Evolutionary conservation across 164 flowering plant genomes (phyloP), one percentile per base, ranked within the genome.

Genomic region (Berberis vulgaris): DNA sequence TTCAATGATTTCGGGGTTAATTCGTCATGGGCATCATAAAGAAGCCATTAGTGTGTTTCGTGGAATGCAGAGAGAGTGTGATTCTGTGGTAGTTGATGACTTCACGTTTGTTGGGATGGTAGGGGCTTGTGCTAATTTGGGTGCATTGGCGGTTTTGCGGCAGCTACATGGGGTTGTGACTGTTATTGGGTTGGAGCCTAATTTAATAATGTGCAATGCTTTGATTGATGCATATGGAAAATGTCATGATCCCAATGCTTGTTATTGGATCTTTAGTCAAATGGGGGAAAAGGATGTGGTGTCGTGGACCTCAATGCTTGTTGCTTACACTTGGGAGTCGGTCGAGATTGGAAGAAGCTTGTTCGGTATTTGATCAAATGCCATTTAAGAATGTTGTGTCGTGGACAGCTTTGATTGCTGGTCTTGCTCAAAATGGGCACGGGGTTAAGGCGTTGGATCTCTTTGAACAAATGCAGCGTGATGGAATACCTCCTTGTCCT

Each of bases 231-330:
- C 82, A 11, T 84, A 86, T 74, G 86, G 83, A n/a, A 84, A 88
- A 66, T 84, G 95, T 66, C 76, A 75, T 13, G 69, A 74, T 1
- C 71, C 74, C 0, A 76, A 81, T 49, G 41, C 47, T 0, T 67
- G 81, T 0, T 70, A 41, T 53, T 0, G 40, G 65, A 44, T 80
- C n/a, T 85, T 87, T 61, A 47, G 69, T 64, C 64, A 50, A 62
- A 85, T 84, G 86, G 53, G 46, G 0, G 79, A 76, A 39, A 81
- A 72, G 73, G 84, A 85, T 80, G 75, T 80, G 43, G 78, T 85
- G 59, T 83, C 88, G 0, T 85, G 88, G 90, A 85, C 85, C 64
- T 84, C 90, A 3, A 72, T 82, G 78, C 76, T 85, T 67, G 82
- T 66, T 63, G 79, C 81, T 54, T 82, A 70, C 69, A 67, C 77